These are phyloP conservation scores for Domatiomyces globalis DNA, from an alignment of 2,329 filamentous ascomycete species.

Conservation along the genomic window DNA sequence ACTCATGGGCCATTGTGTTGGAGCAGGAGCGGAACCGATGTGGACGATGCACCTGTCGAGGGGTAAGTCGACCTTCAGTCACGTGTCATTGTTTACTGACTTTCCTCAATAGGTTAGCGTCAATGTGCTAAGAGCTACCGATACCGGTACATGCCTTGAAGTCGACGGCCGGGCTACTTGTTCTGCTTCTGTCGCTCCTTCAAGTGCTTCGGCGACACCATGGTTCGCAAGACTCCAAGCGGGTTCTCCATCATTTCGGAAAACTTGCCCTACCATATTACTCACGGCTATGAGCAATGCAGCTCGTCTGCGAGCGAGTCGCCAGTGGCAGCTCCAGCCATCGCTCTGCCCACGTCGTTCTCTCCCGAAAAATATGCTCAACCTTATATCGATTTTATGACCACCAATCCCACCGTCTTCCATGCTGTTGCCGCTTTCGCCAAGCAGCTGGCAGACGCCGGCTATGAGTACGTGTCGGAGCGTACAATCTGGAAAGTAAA, in stretches of 20 bases:
- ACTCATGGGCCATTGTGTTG: too few relatives aligned
- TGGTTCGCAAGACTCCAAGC: slow-evolving; percentile 19
- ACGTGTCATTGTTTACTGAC: not conserved
- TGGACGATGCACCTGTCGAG: too few relatives aligned
- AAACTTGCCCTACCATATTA: slow-evolving; percentile 14
- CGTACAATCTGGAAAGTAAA: slow-evolving; percentile 70
- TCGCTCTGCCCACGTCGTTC: slow-evolving; percentile 15
- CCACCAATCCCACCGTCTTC: slow-evolving; percentile 82
- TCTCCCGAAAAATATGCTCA: slow-evolving; percentile 53
- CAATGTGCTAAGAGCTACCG: not conserved
- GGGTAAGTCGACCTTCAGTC: not conserved
- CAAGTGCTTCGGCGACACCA: slow-evolving; percentile 4
- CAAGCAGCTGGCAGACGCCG: slow-evolving; percentile 53
- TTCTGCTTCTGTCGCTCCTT: not conserved
- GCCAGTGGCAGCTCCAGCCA: slow-evolving; percentile 1
- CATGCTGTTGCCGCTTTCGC: slow-evolving; percentile 74
- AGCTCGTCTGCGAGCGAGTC: not conserved
- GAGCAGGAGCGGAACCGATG: not conserved
- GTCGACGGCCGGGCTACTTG: not conserved
- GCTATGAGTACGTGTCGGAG: slow-evolving; percentile 62
- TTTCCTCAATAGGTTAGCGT: not conserved
- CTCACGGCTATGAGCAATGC: slow-evolving; percentile 15
- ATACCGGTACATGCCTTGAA: not conserved
- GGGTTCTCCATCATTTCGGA: slow-evolving; percentile 18
- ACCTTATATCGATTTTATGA: slow-evolving; percentile 78